phyloP scores from a whole-genome alignment of 148 eudicot species.

The Fagopyrum homotropicum region DNA sequence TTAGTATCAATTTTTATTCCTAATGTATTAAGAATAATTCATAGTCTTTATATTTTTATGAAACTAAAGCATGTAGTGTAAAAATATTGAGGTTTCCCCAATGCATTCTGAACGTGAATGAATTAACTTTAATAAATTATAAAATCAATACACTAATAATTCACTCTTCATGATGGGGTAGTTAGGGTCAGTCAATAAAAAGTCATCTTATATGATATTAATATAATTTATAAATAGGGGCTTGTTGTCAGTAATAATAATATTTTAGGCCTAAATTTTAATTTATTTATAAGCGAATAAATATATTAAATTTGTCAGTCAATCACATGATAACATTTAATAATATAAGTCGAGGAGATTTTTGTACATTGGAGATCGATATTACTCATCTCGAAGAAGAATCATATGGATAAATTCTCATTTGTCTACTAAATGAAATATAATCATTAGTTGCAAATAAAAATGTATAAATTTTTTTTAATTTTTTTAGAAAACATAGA shows the following conservation, averaged over 20 bases:
- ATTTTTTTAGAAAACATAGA: background rate
- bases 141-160: background rate
- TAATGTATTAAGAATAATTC: too few species aligned
- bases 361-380: background rate
- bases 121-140: background rate
- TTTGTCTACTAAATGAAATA: background rate
- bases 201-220: background rate
- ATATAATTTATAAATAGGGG: background rate
- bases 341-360: background rate
- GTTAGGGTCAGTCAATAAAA: conserved; percentile 4
- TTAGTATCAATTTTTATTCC: too few species aligned
- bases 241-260: background rate
- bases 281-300: background rate
- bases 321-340: background rate
- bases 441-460: background rate
- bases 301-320: background rate
- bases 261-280: background rate
- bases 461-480: background rate
- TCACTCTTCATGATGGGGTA: background rate
- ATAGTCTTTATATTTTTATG: too few species aligned
- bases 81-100: background rate
- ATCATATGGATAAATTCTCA: background rate
- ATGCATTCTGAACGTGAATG: background rate
- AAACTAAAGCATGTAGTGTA: background rate
- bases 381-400: background rate